Evolutionary conservation across 108 stramenopile genomes (phyloP), one percentile per base, ranked within the genome.

Genomic region (Skeletonema potamos): DNA sequence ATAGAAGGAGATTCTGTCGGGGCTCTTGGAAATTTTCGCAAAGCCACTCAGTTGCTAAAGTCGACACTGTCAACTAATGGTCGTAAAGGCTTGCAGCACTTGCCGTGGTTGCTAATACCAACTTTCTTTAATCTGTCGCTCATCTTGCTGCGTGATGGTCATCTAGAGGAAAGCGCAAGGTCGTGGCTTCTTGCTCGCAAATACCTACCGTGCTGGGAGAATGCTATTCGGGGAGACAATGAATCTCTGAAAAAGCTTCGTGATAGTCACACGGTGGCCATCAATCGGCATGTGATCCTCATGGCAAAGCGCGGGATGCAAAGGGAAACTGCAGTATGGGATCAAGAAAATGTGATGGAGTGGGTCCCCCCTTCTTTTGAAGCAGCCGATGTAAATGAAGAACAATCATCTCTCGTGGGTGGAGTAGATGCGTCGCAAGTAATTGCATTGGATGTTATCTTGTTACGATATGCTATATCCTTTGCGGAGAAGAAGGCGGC

Each of bases 51-150:
- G 26, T 58, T 56, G 7, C 44, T 55, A 4, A 22, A 56, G 2
- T 24, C 17, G 2, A 32, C 48, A 18, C 0, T 43, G 15, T 12
- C 15, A 1, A 43, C 24, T n/a, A 66, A 18, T 32, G 32, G 58
- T 15, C 10, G 30, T 18, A 37, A 73, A 63, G 55, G 41, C 43
- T 30, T 27, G 17, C 27, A 63, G 5, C 62, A 57, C 62, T 58
- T 17, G 6, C 54, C 22, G 17, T 74, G 71, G 76, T 78, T 74
- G 30, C 54, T 74, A 2, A 28, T 82, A 37, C 81, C 81, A 43
- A 62, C 72, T 5, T 61, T 56, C 58, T 82, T 82, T 30, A 82
- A 82, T 73, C 81, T 82, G 20, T 72, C 81, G 4, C 63, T 82
- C n/a, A 48, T 82, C 1, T 54, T 67, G 20, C 46, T 77, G 24